These are phyloP conservation scores for Verticillium klebahnii DNA, from an alignment of 2,329 filamentous ascomycete genomes.

Conservation along the genomic window DNA sequence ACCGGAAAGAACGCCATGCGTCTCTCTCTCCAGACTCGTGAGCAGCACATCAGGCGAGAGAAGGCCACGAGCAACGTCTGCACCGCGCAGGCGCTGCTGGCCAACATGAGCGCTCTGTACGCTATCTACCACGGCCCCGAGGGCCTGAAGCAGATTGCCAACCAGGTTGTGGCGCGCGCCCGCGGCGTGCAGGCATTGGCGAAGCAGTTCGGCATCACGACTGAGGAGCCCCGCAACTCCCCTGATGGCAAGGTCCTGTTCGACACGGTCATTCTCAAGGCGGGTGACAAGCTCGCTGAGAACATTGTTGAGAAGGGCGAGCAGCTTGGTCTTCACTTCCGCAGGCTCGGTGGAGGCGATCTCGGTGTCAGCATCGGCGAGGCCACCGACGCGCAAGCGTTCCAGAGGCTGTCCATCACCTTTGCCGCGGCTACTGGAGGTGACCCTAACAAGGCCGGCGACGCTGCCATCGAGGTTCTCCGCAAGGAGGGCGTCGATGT, in stretches of 20 bases:
- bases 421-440: slow-evolving; percentile 18
- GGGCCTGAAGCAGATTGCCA: slow-evolving; percentile 78
- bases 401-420: slow-evolving; percentile 38
- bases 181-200: slow-evolving; percentile 64
- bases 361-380: slow-evolving; percentile 78
- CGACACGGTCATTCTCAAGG: slow-evolving; percentile 72
- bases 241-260: slow-evolving; percentile 60
- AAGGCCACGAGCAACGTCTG: slow-evolving; percentile 98
- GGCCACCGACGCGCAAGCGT: slow-evolving; percentile 43
- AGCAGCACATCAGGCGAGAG: slow-evolving; percentile 93
- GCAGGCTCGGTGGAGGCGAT: slow-evolving; percentile 54
- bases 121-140: slow-evolving; percentile 88
- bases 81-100: slow-evolving; percentile 87
- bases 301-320: slow-evolving; percentile 46
- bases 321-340: slow-evolving; percentile 54
- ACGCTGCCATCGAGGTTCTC: slow-evolving; percentile 34
- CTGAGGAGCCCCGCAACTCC: slow-evolving; percentile 51
- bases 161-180: slow-evolving; percentile 68
- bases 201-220: slow-evolving; percentile 57
- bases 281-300: slow-evolving; percentile 40
- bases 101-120: slow-evolving; percentile 95
- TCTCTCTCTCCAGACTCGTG: slow-evolving; percentile 83
- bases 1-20: slow-evolving; percentile 77
- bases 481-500: slow-evolving; percentile 29
- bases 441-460: slow-evolving; percentile 14